Percentiles rank a stretch among this genome's conserved stretches.
phyloP scores from a whole-genome alignment of 2,329 filamentous ascomycete genomes.

The Coniochaeta hoffmannii region DNA sequence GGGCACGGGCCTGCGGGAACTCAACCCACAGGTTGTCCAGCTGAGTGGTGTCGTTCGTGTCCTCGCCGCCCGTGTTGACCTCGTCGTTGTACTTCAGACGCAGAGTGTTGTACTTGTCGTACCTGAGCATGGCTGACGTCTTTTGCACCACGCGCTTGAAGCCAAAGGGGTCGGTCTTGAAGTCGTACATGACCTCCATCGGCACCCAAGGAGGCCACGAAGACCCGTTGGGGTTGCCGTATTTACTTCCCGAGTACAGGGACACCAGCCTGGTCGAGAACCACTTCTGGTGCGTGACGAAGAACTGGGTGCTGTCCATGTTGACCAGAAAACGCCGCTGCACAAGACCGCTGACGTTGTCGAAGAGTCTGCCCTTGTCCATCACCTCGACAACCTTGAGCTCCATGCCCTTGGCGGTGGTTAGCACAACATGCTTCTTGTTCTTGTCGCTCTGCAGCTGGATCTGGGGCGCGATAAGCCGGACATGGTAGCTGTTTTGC shows the following conservation, averaged over 20 bases:
- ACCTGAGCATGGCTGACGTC: constrained; percentile 87
- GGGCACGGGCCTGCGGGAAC: constrained; percentile 87
- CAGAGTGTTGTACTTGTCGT: constrained; percentile 96
- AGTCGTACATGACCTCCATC: constrained; percentile 98
- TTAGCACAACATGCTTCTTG: constrained; percentile 89
- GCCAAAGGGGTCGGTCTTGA: constrained; percentile 87
- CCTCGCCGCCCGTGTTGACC: constrained; percentile 53
- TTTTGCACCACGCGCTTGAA: constrained; percentile 96
- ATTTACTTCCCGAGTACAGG: constrained; percentile 89
- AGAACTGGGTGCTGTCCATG: constrained; percentile 98
- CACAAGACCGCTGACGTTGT: constrained; percentile 89
- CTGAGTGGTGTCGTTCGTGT: constrained; percentile 57
- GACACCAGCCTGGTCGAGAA: constrained; percentile 79
- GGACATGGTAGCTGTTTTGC: constrained; percentile 90
- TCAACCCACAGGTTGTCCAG: constrained; percentile 97
- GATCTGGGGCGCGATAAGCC: constrained; percentile 93
- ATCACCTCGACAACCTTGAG: constrained; percentile 96
- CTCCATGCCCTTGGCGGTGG: constrained; percentile 96
- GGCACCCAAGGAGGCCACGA: constrained; percentile 98
- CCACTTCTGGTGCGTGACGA: constrained; percentile 89
- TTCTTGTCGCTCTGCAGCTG: constrained; percentile 99
- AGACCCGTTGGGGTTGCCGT: constrained; percentile 76
- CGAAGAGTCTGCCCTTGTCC: constrained; percentile 88
- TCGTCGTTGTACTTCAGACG: constrained; percentile 97
- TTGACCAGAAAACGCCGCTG: constrained; percentile 89